phyloP scores from a whole-genome alignment of 2,329 filamentous ascomycete genomes.

The Tolypocladium tropicale region DNA sequence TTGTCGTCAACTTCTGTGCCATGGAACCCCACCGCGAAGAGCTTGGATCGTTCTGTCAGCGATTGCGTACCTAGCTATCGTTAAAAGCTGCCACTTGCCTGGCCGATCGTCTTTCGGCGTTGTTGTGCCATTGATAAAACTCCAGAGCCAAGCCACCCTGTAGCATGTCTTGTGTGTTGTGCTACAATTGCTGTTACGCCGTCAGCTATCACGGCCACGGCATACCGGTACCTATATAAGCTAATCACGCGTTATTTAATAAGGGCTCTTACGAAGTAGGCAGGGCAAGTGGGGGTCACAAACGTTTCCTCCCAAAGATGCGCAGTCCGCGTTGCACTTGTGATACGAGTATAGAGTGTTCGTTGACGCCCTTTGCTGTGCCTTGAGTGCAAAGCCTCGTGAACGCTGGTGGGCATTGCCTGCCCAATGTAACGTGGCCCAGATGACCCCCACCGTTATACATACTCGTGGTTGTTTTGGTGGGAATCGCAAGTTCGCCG shows the following conservation, averaged over 20 bases:
- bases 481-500: background rate
- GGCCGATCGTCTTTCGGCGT: constrained; percentile 2
- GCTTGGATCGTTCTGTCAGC: constrained; percentile 4
- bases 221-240: no score
- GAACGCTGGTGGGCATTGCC: no score
- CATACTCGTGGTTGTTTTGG: no score
- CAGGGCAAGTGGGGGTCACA: background rate
- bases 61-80: background rate
- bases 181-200: no score
- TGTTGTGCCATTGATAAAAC: background rate
- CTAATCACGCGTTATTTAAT: no score
- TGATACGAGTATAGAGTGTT: background rate
- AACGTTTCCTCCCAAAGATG: background rate
- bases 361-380: no score
- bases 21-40: constrained; percentile 16
- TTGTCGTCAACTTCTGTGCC: constrained; percentile 9
- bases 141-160: no score
- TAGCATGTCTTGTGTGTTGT: no score
- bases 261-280: background rate
- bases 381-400: no score
- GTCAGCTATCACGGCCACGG: no score
- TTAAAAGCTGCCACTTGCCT: background rate
- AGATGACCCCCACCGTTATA: background rate
- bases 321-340: background rate
- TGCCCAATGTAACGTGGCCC: background rate